A percentile compares a stretch with the other conserved stretches of the same genome.
These are phyloP conservation scores for Oryza officinalis DNA, from an alignment of 176 grass and related monocot species.

Conservation along the genomic window DNA sequence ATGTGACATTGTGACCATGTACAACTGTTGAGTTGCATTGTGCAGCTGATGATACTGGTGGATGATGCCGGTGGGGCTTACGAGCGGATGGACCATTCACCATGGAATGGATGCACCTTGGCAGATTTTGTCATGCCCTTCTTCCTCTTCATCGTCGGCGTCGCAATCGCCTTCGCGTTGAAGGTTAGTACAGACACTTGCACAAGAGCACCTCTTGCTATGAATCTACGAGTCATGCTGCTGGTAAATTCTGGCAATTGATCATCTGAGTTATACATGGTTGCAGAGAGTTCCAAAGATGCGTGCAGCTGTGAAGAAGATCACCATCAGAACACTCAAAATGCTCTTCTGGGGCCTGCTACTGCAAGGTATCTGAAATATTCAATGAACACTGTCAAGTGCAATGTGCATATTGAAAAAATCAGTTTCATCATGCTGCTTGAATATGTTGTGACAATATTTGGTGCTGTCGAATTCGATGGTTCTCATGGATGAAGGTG, in stretches of 20 bases:
- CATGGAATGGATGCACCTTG: constrained; percentile 88
- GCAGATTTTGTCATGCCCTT: constrained; percentile 96
- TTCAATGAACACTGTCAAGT: background rate
- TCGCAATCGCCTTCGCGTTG: constrained; percentile 83
- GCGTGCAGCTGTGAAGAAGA: constrained; percentile 41
- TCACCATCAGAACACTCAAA: constrained; percentile 59
- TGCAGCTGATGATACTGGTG: constrained; percentile 88
- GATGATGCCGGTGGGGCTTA: constrained; percentile 80
- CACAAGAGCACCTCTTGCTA: background rate
- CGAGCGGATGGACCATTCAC: constrained; percentile 70
- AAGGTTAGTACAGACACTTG: constrained; percentile 46
- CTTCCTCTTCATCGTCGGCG: constrained; percentile 95
- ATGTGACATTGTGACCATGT: background rate
- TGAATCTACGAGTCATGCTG: background rate
- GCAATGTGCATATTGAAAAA: background rate
- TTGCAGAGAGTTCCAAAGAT: constrained; percentile 66
- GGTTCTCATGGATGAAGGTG: constrained; percentile 42
- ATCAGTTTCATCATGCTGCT: background rate
- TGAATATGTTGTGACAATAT: background rate
- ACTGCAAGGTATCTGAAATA: constrained; percentile 52
- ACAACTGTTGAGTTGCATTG: constrained; percentile 5
- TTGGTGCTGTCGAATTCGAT: background rate
- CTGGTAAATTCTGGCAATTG: background rate
- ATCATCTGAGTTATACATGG: background rate
- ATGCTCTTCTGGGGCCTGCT: constrained; percentile 77